These are phyloP conservation scores for Chytriomyces hyalinus DNA, from an alignment of 192 early-diverging fungal species.

Conservation along the genomic window DNA sequence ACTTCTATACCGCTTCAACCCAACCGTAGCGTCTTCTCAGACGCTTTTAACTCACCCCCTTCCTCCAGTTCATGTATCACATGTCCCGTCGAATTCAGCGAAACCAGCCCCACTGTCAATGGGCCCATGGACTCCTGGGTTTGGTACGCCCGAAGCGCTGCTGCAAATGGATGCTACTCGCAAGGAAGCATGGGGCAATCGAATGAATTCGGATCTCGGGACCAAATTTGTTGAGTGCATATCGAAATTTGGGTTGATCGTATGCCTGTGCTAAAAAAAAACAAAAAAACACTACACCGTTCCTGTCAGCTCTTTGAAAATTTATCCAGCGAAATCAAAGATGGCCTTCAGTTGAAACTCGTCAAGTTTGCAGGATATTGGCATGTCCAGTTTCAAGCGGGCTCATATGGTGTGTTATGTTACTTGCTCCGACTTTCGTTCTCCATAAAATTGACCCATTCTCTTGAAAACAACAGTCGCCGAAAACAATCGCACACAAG, in stretches of 20 bases:
- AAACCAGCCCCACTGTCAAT: neutral
- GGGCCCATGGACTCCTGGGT: slow-evolving; percentile 18
- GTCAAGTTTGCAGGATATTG: slow-evolving; percentile 9
- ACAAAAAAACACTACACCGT: no score
- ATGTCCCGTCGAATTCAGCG: slow-evolving; percentile 9
- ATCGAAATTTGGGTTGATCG: neutral
- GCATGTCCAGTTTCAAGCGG: neutral
- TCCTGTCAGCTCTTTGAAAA: slow-evolving; percentile 12
- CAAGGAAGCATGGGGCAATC: slow-evolving; percentile 27
- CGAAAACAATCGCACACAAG: neutral
- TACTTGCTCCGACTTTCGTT: neutral
- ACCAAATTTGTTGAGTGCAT: slow-evolving; percentile 5
- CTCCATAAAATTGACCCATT: neutral
- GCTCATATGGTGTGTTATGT: slow-evolving; percentile 7
- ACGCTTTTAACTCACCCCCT: slow-evolving; percentile 7
- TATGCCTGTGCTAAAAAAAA: no score
- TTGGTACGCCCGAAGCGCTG: slow-evolving; percentile 19
- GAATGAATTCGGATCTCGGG: slow-evolving; percentile 22
- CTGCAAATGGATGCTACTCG: slow-evolving; percentile 6
- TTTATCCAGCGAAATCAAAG: neutral
- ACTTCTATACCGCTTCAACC: slow-evolving; percentile 9
- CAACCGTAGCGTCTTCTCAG: slow-evolving; percentile 3
- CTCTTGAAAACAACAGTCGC: neutral
- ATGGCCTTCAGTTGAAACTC: slow-evolving; percentile 22
- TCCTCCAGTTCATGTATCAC: slow-evolving; percentile 10